phyloP scores from a whole-genome alignment of 345 rosid species.

The Lumnitzera racemosa region DNA sequence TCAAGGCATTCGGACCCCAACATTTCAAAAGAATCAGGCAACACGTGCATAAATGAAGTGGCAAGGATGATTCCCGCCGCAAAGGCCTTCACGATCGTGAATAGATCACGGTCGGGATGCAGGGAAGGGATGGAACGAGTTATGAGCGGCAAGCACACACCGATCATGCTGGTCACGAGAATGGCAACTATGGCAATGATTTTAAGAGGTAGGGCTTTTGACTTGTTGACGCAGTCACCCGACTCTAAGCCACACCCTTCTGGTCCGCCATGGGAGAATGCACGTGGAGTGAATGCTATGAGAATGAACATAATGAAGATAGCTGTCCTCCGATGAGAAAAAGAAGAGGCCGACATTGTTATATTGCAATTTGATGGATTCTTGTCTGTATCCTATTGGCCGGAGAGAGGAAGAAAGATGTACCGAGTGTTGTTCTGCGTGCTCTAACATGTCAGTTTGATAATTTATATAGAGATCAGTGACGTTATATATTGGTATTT shows the following conservation, averaged over 20 bases:
- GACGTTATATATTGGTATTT: no score
- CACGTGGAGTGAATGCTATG: slow-evolving; percentile 10
- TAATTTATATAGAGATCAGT: no score
- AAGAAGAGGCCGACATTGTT: no score
- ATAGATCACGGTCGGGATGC: slow-evolving; percentile 42
- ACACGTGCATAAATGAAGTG: slow-evolving; percentile 80
- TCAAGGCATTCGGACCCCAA: slow-evolving; percentile 49
- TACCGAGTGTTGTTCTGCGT: no score
- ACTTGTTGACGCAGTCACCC: slow-evolving; percentile 38
- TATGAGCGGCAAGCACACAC: slow-evolving; percentile 53
- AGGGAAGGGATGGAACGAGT: slow-evolving; percentile 49
- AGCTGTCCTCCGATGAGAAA: background rate
- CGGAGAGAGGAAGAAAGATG: no score
- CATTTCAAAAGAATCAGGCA: slow-evolving; percentile 80
- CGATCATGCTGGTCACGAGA: slow-evolving; percentile 51
- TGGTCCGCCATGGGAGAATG: slow-evolving; percentile 10
- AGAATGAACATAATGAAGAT: slow-evolving; percentile 13
- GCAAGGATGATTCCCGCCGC: slow-evolving; percentile 76
- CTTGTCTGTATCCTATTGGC: no score
- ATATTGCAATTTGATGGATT: no score
- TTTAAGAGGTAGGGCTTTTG: slow-evolving; percentile 43
- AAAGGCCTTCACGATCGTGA: slow-evolving; percentile 52
- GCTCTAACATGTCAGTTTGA: no score
- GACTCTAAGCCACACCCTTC: slow-evolving; percentile 21
- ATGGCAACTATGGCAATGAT: slow-evolving; percentile 44